Evolutionary conservation across 306 rosid genomes (phyloP), one percentile per base, ranked within the genome.

Genomic region (Calophaca sinica): DNA sequence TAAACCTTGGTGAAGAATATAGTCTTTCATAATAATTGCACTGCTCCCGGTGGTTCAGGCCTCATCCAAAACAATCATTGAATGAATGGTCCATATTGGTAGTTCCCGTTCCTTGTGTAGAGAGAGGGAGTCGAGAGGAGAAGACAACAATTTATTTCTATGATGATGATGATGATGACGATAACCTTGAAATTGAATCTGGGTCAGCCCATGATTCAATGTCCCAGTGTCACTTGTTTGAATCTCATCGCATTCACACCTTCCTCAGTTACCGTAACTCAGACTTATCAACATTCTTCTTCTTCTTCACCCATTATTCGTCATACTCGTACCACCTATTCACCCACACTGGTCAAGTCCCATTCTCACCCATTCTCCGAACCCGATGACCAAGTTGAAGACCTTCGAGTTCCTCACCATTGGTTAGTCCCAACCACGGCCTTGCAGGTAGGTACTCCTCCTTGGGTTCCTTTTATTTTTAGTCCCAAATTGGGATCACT

Each of bases 371-470:
- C 79, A 3, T 58, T 64, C 26, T 74, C 87, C 4, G 81, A 74
- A 54, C 74, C 60, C 53, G 48, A 79, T 8, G 84, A 73, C 7
- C 88, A 83, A 65, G 82, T 91, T 53, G 64, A 94, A 81, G 96
- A 87, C 76, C 88, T 91, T 41, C 84, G 83, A 28, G 88, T 90
- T 65, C 98, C 98, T 44, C 80, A 83, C 14, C 84, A 76, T 45
- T 94, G 97, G 97, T 81, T 81, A 80, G 73, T 46, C 58, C 91
- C 98, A 59, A 75, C 88, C 68, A 85, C 46, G 59, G 96, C 98
- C 70, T 74, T 80, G 62, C 81, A 94, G 96, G 97, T 89, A 82
- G 5, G 62, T 3, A 33, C 49, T 62, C 35, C 48, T 58, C 26
- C 26, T 0, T 20, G 0, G 26, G 26, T 20, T 20, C 26, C 26